Evolutionary conservation across 1,284 basidiomycete species (phyloP), one percentile per base, ranked within the genome.

Genomic region (Heterobasidion parviporum): DNA sequence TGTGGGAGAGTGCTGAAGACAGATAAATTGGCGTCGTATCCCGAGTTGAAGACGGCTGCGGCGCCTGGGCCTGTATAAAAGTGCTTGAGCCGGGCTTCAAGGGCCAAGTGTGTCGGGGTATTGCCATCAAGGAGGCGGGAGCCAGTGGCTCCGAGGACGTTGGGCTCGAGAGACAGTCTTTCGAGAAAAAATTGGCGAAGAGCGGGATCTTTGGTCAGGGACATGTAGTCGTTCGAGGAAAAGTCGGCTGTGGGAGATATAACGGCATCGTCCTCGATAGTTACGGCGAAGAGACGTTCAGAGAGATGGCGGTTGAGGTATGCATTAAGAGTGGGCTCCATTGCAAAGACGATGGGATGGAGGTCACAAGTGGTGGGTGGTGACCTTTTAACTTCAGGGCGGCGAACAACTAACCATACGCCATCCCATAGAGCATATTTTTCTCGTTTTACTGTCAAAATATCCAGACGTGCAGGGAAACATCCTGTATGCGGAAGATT

Each of bases 171-270:
- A 10, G 52, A 16, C 9, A 53, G 52, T 9, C 26, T 41, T 15
- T 44, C 20, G 10, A 44, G 16, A n/a, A 53, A 41, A 32, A 26
- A 15, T 8, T 41, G 12, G 8, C 41, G n/a, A 44, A 53, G 52
- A 10, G 36, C 36, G 10, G 35, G 2, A 12, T 53, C 52, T 16
- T 41, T 53, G 36, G 36, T 53, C 16, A 53, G 10, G 16, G 52
- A 53, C 18, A 53, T 26, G 32, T 53, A 53, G 26, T 53, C 52
- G 38, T 53, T 53, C 9, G 52, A 53, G 8, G 52, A 53, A 15
- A 53, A 53, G n/a, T 53, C 52, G 26, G 52, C 52, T 9, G 52
- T 53, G 18, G 36, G 18, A 10, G 52, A 53, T 6, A 18, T 34
- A n/a, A n/a, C 16, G 34, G 33, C 35, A 8, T 51, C 32, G 9